Evolutionary conservation across 108 stramenopile species (phyloP).

Genomic region (Pseudonitzschia multiseries): DNA sequence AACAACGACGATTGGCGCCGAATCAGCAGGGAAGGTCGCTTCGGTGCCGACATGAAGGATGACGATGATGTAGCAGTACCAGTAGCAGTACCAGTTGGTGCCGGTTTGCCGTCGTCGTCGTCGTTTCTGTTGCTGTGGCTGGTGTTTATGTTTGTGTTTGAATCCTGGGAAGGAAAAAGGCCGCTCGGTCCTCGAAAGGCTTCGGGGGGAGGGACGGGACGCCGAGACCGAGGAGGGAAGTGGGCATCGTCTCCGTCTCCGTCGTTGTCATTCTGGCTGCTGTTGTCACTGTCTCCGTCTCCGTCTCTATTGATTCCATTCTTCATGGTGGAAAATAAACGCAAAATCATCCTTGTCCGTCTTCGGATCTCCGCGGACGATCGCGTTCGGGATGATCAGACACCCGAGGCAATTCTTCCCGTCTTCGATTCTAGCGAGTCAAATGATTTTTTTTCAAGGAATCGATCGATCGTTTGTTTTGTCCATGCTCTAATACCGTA

Average conservation of each 20-base stretch:
- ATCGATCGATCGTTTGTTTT: too few species aligned
- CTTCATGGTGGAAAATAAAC: not conserved
- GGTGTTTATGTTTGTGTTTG: not conserved
- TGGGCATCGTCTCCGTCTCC: not conserved
- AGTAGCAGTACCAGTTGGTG: too few species aligned
- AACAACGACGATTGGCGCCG: constrained; percentile 12
- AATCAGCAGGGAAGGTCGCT: not conserved
- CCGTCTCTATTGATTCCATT: not conserved
- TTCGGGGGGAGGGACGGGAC: constrained; percentile 3
- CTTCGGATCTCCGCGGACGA: too few species aligned
- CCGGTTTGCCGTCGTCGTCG: not conserved
- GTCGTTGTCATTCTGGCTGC: too few species aligned
- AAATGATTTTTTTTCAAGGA: too few species aligned
- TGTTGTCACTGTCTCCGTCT: not conserved
- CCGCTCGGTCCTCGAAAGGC: not conserved
- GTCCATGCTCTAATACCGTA: too few species aligned
- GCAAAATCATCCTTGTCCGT: too few species aligned
- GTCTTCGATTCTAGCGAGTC: too few species aligned
- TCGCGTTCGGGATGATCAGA: too few species aligned
- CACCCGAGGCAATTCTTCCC: too few species aligned
- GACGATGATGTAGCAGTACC: too few species aligned
- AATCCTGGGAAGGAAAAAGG: not conserved
- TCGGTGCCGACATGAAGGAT: not conserved
- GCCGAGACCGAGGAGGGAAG: too few species aligned
- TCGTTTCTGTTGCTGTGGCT: not conserved